Conservation (phyloP, 345 rosid genomes). For the Eutrema heterophyllum region DNA sequence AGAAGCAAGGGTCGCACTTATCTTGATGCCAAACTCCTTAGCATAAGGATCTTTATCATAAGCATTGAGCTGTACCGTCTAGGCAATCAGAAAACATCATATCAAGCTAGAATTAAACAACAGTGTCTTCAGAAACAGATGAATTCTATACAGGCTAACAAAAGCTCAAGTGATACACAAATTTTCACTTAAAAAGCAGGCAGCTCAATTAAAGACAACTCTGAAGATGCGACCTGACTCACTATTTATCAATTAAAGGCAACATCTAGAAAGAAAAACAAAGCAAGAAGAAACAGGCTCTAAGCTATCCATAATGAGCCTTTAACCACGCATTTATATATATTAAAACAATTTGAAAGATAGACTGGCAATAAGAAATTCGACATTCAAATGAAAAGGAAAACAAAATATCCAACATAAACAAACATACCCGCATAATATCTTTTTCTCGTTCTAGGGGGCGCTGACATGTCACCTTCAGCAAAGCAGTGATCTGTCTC, state of each 20-base stretch:
- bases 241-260: background rate
- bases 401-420: background rate
- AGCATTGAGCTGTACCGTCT: conserved; percentile 84
- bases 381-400: background rate
- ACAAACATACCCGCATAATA: conserved; percentile 55
- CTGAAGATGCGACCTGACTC: background rate
- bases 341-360: background rate
- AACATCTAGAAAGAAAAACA: background rate
- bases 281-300: background rate
- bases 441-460: conserved; percentile 80
- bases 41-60: conserved; percentile 77
- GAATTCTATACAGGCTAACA: background rate
- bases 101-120: background rate
- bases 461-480: conserved; percentile 92
- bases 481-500: conserved; percentile 84
- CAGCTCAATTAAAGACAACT: background rate
- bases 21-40: conserved; percentile 92
- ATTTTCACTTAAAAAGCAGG: background rate
- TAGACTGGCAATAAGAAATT: background rate
- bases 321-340: background rate
- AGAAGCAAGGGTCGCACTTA: conserved; percentile 77
- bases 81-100: background rate
- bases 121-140: background rate
- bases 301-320: background rate
- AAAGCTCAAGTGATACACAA: background rate